Conservation (phyloP, 176 grass and related monocot genomes). For the Rhynchospora pubera region DNA sequence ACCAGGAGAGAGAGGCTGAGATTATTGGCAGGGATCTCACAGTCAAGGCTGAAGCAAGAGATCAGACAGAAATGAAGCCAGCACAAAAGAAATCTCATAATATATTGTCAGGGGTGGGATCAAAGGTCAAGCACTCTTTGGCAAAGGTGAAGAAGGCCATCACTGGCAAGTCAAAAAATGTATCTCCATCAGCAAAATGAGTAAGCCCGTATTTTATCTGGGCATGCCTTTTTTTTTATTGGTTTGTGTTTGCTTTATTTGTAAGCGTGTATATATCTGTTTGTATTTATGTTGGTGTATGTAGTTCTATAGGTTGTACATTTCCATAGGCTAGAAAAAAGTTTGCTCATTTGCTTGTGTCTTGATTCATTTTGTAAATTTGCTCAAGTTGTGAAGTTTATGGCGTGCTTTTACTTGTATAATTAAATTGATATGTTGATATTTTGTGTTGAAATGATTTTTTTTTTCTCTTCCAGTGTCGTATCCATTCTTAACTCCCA, state of each 20-base stretch:
- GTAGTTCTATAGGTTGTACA: constrained; percentile 18
- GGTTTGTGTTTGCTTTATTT: constrained; percentile 35
- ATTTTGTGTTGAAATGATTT: not conserved
- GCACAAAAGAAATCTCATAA: constrained; percentile 59
- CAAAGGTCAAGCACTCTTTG: constrained; percentile 80
- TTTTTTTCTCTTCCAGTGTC: not conserved
- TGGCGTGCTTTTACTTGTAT: not conserved
- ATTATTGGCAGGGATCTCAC: constrained; percentile 11
- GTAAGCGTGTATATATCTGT: constrained; percentile 16
- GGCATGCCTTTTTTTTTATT: constrained; percentile 25
- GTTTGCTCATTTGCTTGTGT: not conserved
- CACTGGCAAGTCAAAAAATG: constrained; percentile 58
- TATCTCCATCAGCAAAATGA: constrained; percentile 40
- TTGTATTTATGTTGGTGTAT: constrained; percentile 15
- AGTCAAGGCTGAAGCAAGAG: constrained; percentile 38
- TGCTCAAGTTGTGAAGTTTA: not conserved
- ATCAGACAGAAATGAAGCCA: constrained; percentile 30
- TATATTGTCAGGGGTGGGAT: constrained; percentile 73
- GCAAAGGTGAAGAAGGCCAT: constrained; percentile 92
- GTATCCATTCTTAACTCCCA: not conserved
- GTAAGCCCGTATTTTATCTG: constrained; percentile 26
- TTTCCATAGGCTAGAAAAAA: constrained; percentile 17
- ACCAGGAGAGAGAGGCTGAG: constrained; percentile 35
- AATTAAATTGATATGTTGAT: not conserved
- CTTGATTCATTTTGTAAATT: constrained; percentile 17